Percentiles rank a stretch among this genome's conserved stretches.
phyloP scores from a whole-genome alignment of 768 basidiomycete genomes.

The Dentipellis fragilis region DNA sequence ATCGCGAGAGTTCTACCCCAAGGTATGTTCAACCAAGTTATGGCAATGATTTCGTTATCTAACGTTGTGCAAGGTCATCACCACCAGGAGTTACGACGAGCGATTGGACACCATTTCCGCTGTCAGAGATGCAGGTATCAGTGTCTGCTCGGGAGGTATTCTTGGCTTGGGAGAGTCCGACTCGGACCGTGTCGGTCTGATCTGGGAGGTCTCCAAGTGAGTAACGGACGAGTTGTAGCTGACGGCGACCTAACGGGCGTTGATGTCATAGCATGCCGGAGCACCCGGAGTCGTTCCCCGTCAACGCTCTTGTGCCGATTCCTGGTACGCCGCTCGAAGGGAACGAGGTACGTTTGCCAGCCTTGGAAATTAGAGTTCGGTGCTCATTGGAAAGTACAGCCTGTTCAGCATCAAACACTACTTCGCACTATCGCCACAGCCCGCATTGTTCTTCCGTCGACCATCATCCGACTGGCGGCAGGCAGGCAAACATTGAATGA shows the following conservation, averaged over 20 bases:
- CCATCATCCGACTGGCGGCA: constrained; percentile 92
- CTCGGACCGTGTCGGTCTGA: constrained; percentile 83
- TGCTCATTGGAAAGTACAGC: constrained; percentile 31
- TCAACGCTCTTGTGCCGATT: constrained; percentile 95
- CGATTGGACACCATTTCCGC: constrained; percentile 81
- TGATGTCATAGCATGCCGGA: constrained; percentile 62
- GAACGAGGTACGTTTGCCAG: constrained; percentile 55
- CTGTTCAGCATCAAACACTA: constrained; percentile 71
- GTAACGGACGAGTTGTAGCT: constrained; percentile 19
- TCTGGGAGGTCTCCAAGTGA: constrained; percentile 88
- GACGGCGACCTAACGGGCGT: not conserved
- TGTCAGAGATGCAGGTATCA: constrained; percentile 91
- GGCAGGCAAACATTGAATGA: constrained; percentile 85
- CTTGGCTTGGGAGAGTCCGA: constrained; percentile 90
- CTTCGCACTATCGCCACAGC: constrained; percentile 94
- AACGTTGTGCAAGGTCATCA: constrained; percentile 63
- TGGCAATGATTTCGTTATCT: not conserved
- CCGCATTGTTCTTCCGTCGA: constrained; percentile 80
- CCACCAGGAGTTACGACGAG: constrained; percentile 90
- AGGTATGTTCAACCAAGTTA: constrained; percentile 34
- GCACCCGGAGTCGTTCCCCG: constrained; percentile 98
- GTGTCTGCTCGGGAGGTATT: constrained; percentile 95
- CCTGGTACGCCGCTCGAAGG: constrained; percentile 86
- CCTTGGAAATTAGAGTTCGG: not conserved
- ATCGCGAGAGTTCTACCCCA: constrained; percentile 91